Conservation (phyloP, 768 basidiomycete species). For the Hortiboletus campestris region DNA sequence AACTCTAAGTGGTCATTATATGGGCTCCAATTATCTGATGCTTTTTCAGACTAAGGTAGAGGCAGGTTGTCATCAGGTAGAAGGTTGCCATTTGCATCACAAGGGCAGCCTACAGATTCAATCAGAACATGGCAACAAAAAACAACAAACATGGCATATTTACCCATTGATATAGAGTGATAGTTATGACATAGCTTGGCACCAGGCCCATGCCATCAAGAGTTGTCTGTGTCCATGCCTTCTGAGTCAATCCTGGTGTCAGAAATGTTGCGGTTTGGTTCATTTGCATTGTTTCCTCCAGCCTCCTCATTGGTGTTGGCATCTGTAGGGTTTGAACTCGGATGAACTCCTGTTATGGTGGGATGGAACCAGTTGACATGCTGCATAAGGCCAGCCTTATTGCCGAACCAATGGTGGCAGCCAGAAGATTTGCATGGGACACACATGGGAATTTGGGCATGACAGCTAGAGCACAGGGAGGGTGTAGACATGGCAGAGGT, state of each 20-base stretch:
- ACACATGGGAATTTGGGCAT: too few relatives aligned
- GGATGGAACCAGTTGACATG: not conserved
- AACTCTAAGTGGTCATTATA: not conserved
- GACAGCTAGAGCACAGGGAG: too few relatives aligned
- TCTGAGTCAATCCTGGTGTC: too few relatives aligned
- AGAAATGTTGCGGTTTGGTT: too few relatives aligned
- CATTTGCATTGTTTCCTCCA: too few relatives aligned
- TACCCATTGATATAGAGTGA: constrained; percentile 1
- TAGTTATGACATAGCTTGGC: constrained; percentile 1
- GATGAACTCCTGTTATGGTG: too few relatives aligned
- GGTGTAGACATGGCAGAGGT: too few relatives aligned
- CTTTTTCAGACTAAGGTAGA: not conserved
- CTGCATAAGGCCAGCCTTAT: not conserved
- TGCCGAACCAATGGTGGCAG: not conserved
- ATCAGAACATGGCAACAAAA: too few relatives aligned
- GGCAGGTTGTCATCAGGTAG: constrained; percentile 6
- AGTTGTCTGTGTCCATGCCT: not conserved
- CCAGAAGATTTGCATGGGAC: too few relatives aligned
- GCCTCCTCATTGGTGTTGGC: too few relatives aligned
- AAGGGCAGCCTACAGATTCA: not conserved
- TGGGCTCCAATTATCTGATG: not conserved
- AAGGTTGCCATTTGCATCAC: not conserved
- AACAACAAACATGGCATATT: not conserved
- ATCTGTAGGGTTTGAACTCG: too few relatives aligned
- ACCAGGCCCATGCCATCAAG: not conserved